Base-by-base conservation (phyloP, 2,329 filamentous ascomycete species). In the Beauveria bassiana region DNA sequence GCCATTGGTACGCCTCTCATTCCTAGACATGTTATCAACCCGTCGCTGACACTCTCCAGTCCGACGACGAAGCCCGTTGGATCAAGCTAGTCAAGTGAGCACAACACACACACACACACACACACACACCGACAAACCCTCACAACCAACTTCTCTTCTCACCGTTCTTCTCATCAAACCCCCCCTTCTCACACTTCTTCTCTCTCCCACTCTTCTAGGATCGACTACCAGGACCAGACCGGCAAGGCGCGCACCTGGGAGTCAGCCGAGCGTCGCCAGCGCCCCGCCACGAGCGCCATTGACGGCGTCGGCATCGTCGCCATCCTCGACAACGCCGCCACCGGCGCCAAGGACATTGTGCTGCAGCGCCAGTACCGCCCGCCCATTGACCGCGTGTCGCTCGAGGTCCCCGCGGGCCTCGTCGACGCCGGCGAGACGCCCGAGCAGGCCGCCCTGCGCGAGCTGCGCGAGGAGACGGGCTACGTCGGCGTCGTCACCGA, bases 271-370 rank as follows among this genome's bases (percentile, higher is more conserved):
- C 83, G 89, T n/a, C 80, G 80, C 34, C 91, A 88, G 0, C 82
- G 88, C 3, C 86, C 87, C 14, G 75, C 78, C 61, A 78, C 73
- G 65, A 79, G 79, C 62, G 82, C 84, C 40, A 86, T 91, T 59
- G 89, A 92, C 68, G 88, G 86, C 58, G 87, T 91, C 16, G 87
- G 87, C 63, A 89, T 92, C 62, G 79, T 90, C 18, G 88, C 87
- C 47, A 83, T 91, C 65, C 76, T 92, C 16, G 76, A 84, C 64
- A 81, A 80, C 65, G 71, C 79, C 9, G 28, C 45, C 28, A 47
- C 38, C 22, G 73, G 74, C 1, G 81, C 74, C 74, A 67, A 77
- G 68, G 77, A 85, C 68, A 79, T 87, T 50, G 72, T 89, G 22
- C 78, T 89, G 1, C 85, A 88, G 71, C 88, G 86, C 71, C 86